These are phyloP conservation scores for Microdochium nivale DNA, from an alignment of 2,329 filamentous ascomycete species.

Conservation along the genomic window DNA sequence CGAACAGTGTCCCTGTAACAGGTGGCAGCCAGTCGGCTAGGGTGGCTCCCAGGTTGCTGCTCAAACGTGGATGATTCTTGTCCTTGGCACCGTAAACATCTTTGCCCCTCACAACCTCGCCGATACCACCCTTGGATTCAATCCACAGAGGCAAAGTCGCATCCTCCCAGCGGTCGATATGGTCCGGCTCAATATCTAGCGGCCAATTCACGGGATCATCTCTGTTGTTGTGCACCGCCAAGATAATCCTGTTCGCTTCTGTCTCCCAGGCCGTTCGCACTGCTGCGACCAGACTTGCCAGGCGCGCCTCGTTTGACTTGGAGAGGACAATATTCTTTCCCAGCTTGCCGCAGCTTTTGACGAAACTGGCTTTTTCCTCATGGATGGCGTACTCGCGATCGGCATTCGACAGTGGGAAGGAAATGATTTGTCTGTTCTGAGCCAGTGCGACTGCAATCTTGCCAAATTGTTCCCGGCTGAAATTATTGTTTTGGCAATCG, in stretches of 20 bases:
- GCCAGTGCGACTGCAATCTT: constrained; percentile 18
- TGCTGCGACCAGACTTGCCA: neutral
- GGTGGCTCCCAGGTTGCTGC: neutral
- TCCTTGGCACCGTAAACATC: neutral
- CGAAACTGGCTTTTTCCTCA: constrained; percentile 15
- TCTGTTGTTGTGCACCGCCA: neutral
- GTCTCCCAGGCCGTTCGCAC: neutral
- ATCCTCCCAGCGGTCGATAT: neutral
- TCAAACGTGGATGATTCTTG: neutral
- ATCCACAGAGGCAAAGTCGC: neutral
- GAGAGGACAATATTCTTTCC: neutral
- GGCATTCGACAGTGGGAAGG: constrained; percentile 15
- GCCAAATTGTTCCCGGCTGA: constrained; percentile 29
- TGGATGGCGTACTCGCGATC: constrained; percentile 17
- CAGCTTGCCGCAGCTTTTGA: constrained; percentile 3
- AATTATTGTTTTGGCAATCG: constrained; percentile 46
- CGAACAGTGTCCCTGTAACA: neutral
- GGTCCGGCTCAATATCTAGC: neutral
- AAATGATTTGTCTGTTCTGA: constrained; percentile 18
- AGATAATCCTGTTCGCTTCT: neutral
- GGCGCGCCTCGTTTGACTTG: neutral
- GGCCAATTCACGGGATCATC: neutral
- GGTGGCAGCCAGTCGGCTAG: neutral
- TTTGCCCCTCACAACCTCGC: neutral
- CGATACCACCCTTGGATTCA: neutral